Evolutionary conservation across 352 stramenopile genomes (phyloP).

Genomic region (Globisporangium spinosum): DNA sequence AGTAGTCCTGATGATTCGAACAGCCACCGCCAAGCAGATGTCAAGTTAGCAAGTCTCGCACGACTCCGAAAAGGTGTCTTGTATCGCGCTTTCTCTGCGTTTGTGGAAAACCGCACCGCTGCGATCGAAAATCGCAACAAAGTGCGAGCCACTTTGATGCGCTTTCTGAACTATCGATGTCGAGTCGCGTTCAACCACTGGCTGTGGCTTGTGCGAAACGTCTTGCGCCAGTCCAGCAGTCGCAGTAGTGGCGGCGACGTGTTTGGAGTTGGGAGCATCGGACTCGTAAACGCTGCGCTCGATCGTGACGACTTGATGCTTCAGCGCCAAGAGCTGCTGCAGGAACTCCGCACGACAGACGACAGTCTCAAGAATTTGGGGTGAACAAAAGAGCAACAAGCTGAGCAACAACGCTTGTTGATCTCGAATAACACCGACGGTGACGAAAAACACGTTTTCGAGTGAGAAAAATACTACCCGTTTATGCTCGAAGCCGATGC

Average conservation of each 20-base stretch:
- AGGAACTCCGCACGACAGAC: conserved; percentile 41
- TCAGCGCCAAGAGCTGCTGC: conserved; percentile 40
- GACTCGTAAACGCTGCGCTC: conserved; percentile 43
- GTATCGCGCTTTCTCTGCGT: conserved; percentile 47
- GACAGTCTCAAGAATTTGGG: conserved; percentile 30
- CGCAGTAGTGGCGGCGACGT: not conserved
- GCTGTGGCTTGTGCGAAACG: conserved; percentile 16
- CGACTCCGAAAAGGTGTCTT: conserved; percentile 40
- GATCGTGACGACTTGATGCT: conserved; percentile 45
- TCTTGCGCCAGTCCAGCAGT: not conserved
- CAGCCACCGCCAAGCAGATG: conserved; percentile 5
- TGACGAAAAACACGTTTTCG: conserved; percentile 8
- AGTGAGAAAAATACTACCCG: conserved; percentile 38
- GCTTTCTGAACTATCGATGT: conserved; percentile 26
- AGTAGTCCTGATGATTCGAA: conserved; percentile 15
- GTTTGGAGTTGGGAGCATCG: conserved; percentile 41
- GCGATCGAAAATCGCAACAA: conserved; percentile 34
- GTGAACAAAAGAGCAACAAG: conserved; percentile 43
- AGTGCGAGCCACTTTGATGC: conserved; percentile 29
- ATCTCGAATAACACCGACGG: not conserved
- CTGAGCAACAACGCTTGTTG: conserved; percentile 3
- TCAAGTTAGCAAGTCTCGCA: conserved; percentile 20
- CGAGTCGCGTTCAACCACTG: conserved; percentile 28
- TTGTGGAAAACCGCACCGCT: conserved; percentile 40
- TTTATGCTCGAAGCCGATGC: conserved; percentile 55